A percentile compares a stretch with the other conserved stretches of the same genome.
These are phyloP conservation scores for Kappamyces sp. DNA, from an alignment of 192 early-diverging fungal species.

Conservation along the genomic window DNA sequence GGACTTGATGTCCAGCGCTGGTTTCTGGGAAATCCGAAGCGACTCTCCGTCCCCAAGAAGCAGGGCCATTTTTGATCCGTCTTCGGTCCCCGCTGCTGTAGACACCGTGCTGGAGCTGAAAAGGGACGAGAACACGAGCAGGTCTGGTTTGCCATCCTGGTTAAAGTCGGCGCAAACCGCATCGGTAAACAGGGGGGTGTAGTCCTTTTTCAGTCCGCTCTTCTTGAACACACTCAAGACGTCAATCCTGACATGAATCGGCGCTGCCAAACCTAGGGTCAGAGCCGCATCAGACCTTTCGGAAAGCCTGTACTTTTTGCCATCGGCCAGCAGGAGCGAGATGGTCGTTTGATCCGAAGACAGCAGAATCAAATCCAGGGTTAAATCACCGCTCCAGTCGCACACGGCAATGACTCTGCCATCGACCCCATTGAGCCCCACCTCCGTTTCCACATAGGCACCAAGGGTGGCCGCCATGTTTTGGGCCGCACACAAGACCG, in stretches of 20 bases:
- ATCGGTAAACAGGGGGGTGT: constrained; percentile 51
- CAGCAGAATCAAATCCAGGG: constrained; percentile 76
- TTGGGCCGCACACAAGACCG: background rate
- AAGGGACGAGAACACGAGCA: constrained; percentile 79
- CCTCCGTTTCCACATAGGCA: constrained; percentile 9
- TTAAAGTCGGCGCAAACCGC: constrained; percentile 83
- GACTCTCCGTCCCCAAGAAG: constrained; percentile 65
- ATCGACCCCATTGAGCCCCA: constrained; percentile 57
- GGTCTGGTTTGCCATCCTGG: constrained; percentile 80
- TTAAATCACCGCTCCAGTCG: constrained; percentile 73
- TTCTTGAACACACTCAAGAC: background rate
- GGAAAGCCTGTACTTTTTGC: constrained; percentile 25
- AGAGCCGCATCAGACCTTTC: constrained; percentile 9
- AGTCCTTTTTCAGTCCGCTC: constrained; percentile 7
- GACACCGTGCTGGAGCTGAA: no score
- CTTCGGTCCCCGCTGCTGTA: constrained; percentile 27
- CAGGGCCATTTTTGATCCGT: constrained; percentile 47
- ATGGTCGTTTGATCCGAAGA: constrained; percentile 60
- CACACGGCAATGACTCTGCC: constrained; percentile 79
- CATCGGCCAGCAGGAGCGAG: constrained; percentile 64
- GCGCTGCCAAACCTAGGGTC: constrained; percentile 3
- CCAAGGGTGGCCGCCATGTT: background rate
- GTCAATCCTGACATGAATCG: background rate
- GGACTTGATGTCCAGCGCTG: background rate
- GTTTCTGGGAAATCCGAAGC: constrained; percentile 40